These are phyloP conservation scores for Phaeosphaeria sp. DNA, from an alignment of 2,329 filamentous ascomycete species.

Conservation along the genomic window DNA sequence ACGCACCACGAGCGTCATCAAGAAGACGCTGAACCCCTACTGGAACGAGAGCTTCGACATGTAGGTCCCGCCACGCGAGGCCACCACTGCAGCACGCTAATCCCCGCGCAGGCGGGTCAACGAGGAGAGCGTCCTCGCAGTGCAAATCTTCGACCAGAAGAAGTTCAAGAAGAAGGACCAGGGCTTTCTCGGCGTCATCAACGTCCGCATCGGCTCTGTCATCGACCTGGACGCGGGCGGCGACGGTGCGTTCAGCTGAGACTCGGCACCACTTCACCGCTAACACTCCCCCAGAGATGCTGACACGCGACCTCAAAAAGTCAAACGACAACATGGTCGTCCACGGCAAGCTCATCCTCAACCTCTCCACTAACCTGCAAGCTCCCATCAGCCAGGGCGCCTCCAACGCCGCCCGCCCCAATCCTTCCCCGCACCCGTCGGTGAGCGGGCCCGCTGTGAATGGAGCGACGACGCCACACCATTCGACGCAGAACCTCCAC, in stretches of 20 bases:
- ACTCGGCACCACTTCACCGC: constrained; percentile 11
- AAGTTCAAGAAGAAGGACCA: constrained; percentile 99
- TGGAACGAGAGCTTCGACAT: constrained; percentile 99
- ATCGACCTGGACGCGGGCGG: constrained; percentile 88
- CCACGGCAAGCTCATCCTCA: constrained; percentile 96
- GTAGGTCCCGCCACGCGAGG: constrained; percentile 61
- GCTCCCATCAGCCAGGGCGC: constrained; percentile 67
- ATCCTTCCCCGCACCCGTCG: constrained; percentile 45
- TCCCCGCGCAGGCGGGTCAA: constrained; percentile 73
- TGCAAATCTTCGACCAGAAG: constrained; percentile 99
- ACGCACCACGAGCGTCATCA: constrained; percentile 95
- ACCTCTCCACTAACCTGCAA: constrained; percentile 88
- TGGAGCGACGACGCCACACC: constrained; percentile 47
- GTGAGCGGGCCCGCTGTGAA: constrained; percentile 46
- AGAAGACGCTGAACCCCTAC: constrained; percentile 98
- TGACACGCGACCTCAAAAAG: constrained; percentile 95
- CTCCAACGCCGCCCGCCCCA: constrained; percentile 46
- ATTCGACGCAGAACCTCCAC: constrained; percentile 46
- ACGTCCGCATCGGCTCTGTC: constrained; percentile 92
- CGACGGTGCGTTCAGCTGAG: constrained; percentile 70
- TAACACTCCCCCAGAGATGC: constrained; percentile 73
- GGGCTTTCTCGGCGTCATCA: constrained; percentile 96
- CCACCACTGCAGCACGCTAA: constrained; percentile 26
- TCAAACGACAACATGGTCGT: constrained; percentile 98
- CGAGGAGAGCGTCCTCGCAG: constrained; percentile 94